Base-by-base conservation (phyloP, 176 grass and related monocot species). In the Chloris gayana region DNA sequence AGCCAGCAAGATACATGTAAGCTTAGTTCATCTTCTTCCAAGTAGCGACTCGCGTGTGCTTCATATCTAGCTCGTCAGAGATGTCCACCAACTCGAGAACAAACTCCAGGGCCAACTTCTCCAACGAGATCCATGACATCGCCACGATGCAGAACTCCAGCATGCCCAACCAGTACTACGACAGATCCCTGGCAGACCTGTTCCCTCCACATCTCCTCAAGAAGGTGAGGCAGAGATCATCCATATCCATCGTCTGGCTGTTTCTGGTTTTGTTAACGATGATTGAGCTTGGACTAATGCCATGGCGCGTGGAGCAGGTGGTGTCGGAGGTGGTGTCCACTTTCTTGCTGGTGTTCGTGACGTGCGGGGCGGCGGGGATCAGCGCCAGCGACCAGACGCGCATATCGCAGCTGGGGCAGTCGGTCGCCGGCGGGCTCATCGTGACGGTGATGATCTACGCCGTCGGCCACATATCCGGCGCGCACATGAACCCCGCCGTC, bases 401-500 rank as follows among this genome's bases (percentile, higher is more conserved):
- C 74, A 88, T 99, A 69, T 99, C 96, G 27, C 96, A 99, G 79
- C 88, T 99, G 32, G 96, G 96, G 6, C 89, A 91, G 72, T 99
- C 96, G 46, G 79, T 99, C 49, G 96, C 90, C 7, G 96, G 92
- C 44, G 96, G 96, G 1, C 86, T 99, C 71, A 95, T 99, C 83
- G 96, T 99, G 60, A 95, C 93, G 0, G 92, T 95, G 9, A 99
- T 99, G 96, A 99, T 99, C 76, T 99, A 99, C 44, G 65, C 96
- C 42, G 96, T 99, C 21, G 96, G 96, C 0, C 96, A 99, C 74
- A 99, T 99, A 82, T 99, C 96, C 53, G 96, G 96, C 14, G 96
- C 96, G 12, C 96, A 99, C 90, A 99, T 99, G 96, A 99, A 99
- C 79, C 96, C 96, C 6, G 96, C 96, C 61, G 96, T 99, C 80